Evolutionary conservation across 805 yeast genomes (phyloP).

Genomic region (Starmerella sirachaensis): DNA sequence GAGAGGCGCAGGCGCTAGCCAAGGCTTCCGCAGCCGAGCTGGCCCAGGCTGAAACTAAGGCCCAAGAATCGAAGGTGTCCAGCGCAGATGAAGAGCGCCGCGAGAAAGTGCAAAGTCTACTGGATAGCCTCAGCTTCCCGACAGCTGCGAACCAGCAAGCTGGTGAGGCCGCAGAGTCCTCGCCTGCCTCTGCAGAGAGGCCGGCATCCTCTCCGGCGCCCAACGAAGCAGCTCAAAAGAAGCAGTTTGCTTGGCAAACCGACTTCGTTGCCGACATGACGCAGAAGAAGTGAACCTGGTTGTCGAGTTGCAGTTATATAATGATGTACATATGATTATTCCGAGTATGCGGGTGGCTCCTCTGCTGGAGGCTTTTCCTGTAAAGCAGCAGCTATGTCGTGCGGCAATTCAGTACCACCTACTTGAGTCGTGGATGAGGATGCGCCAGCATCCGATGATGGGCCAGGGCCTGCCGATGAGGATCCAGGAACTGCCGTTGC

Average conservation of each 20-base stretch:
- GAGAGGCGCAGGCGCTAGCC: slow-evolving; percentile 6
- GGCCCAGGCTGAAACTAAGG: slow-evolving; percentile 1
- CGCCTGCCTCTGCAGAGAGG: background rate
- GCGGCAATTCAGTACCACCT: no score
- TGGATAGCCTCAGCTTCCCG: slow-evolving; percentile 21
- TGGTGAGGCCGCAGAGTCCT: slow-evolving; percentile 1
- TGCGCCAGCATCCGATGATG: no score
- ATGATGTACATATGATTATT: background rate
- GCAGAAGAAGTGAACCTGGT: slow-evolving; percentile 12
- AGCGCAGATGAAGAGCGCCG: background rate
- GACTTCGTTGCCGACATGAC: slow-evolving; percentile 18
- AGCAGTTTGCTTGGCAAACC: slow-evolving; percentile 23
- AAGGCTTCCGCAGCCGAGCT: slow-evolving; percentile 4
- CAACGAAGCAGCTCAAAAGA: background rate
- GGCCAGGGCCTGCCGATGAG: no score
- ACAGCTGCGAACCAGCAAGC: background rate
- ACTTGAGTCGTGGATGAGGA: no score
- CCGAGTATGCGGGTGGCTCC: slow-evolving; percentile 3
- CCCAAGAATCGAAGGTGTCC: background rate
- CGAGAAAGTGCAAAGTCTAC: slow-evolving; percentile 13
- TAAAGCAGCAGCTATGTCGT: no score
- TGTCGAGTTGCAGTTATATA: no score
- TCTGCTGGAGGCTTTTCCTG: slow-evolving; percentile 1
- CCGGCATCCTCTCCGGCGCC: background rate
- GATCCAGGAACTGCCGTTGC: no score